phyloP scores from a whole-genome alignment of 192 early-diverging fungal genomes.

The Dimargaris xerosporica region DNA sequence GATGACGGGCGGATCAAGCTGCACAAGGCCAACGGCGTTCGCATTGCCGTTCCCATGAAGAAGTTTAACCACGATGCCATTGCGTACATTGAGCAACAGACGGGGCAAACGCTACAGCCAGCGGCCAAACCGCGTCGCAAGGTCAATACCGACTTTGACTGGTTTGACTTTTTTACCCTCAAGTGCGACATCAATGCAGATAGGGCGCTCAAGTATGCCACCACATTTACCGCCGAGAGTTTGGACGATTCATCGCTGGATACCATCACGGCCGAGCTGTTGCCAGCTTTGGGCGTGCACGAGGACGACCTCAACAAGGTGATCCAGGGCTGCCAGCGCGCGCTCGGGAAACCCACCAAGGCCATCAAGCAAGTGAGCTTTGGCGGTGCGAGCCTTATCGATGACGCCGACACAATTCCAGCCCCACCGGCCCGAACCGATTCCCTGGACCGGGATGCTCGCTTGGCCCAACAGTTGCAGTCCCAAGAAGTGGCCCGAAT shows the following conservation, averaged over 20 bases:
- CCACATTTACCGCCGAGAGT: slow-evolving; percentile 71
- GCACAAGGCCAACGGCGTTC: slow-evolving; percentile 90
- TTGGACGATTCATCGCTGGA: slow-evolving; percentile 67
- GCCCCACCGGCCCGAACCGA: slow-evolving; percentile 11
- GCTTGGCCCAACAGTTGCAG: slow-evolving; percentile 20
- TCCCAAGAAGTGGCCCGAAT: slow-evolving; percentile 18
- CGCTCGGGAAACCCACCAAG: slow-evolving; percentile 22
- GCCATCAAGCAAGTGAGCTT: slow-evolving; percentile 25
- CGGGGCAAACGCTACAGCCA: slow-evolving; percentile 24
- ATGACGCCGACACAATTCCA: slow-evolving; percentile 13
- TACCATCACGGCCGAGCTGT: slow-evolving; percentile 54
- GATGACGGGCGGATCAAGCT: slow-evolving; percentile 76
- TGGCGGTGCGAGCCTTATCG: slow-evolving; percentile 18
- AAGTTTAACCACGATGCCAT: slow-evolving; percentile 47
- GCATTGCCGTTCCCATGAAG: slow-evolving; percentile 78
- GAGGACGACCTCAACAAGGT: slow-evolving; percentile 74
- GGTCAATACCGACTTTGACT: slow-evolving; percentile 69
- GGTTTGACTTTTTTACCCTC: slow-evolving; percentile 82
- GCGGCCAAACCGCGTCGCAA: slow-evolving; percentile 17
- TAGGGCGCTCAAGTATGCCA: slow-evolving; percentile 66
- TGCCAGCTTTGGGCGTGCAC: slow-evolving; percentile 66
- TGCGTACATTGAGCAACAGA: slow-evolving; percentile 32
- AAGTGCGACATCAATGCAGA: slow-evolving; percentile 53
- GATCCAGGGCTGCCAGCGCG: slow-evolving; percentile 32
- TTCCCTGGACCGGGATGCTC: slow-evolving; percentile 12